phyloP scores from a whole-genome alignment of 2,329 filamentous ascomycete genomes.

The Clonostachys byssicola region DNA sequence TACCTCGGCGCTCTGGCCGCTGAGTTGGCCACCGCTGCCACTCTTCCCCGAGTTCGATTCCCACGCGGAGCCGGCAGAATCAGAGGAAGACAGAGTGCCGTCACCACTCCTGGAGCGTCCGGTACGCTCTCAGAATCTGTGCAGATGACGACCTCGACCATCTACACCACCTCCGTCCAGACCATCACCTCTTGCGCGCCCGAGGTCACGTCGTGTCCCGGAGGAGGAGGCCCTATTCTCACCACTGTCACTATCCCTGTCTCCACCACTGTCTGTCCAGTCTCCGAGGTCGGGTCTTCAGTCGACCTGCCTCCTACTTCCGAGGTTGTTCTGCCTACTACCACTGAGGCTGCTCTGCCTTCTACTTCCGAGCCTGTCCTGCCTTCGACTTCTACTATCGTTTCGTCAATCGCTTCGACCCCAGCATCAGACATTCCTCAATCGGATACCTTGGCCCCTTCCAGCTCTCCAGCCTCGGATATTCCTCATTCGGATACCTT shows the following conservation, averaged over 20 bases:
- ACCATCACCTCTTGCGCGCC: slow-evolving; percentile 10
- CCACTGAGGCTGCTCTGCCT: background rate
- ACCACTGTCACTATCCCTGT: slow-evolving; percentile 2
- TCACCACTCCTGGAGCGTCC: no score
- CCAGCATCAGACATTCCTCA: no score
- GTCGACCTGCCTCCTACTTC: background rate
- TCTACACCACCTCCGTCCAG: slow-evolving; percentile 12
- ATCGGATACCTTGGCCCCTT: no score
- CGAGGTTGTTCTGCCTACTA: background rate
- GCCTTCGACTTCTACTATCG: no score
- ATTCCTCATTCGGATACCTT: background rate
- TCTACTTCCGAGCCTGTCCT: background rate
- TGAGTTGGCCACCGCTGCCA: background rate
- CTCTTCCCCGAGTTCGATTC: background rate
- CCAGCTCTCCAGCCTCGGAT: background rate
- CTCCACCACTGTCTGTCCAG: slow-evolving; percentile 1
- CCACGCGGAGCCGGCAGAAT: no score
- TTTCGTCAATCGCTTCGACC: no score
- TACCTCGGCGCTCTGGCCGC: background rate
- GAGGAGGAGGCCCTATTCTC: slow-evolving; percentile 8
- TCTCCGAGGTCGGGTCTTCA: slow-evolving; percentile 2
- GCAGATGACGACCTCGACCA: slow-evolving; percentile 10
- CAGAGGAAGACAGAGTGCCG: no score
- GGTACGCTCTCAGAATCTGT: no score
- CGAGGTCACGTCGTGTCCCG: slow-evolving; percentile 7